A percentile compares a stretch with the other conserved stretches of the same genome.
Evolutionary conservation across 352 stramenopile species (phyloP).

Genomic region (Globisporangium viniferum): DNA sequence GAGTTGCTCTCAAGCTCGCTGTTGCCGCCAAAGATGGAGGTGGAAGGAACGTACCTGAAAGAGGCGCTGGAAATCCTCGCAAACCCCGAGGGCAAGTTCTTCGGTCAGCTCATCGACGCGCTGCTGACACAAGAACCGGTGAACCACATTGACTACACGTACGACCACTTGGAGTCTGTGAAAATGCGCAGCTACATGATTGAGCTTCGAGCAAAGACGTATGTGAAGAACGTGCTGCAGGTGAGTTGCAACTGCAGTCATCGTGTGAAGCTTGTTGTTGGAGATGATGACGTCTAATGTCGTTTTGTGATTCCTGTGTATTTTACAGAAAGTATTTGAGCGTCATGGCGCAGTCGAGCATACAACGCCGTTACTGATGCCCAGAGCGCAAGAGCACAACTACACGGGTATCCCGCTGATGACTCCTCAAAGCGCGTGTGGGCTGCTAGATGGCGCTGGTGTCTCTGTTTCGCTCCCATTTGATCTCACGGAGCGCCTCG

Average conservation of each 20-base stretch:
- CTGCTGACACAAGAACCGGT: slow-evolving; percentile 72
- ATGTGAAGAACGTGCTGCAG: slow-evolving; percentile 66
- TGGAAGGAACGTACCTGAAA: slow-evolving; percentile 78
- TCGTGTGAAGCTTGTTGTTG: not conserved
- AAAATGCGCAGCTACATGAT: slow-evolving; percentile 70
- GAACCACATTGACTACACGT: slow-evolving; percentile 85
- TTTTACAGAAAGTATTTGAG: slow-evolving; percentile 74
- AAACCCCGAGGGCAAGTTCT: slow-evolving; percentile 89
- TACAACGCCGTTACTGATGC: slow-evolving; percentile 77
- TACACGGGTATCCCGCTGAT: slow-evolving; percentile 63
- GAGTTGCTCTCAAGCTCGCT: slow-evolving; percentile 69
- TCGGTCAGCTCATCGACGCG: slow-evolving; percentile 78
- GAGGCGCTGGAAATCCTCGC: slow-evolving; percentile 84
- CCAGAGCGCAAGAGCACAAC: slow-evolving; percentile 54
- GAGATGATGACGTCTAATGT: not conserved
- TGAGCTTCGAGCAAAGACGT: slow-evolving; percentile 62
- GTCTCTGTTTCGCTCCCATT: slow-evolving; percentile 83
- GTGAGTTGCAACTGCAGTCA: slow-evolving; percentile 21
- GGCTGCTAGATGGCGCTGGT: slow-evolving; percentile 69
- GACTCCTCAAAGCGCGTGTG: slow-evolving; percentile 53
- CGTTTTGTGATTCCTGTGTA: slow-evolving; percentile 2
- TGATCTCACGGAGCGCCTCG: slow-evolving; percentile 79
- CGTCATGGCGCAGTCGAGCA: slow-evolving; percentile 78
- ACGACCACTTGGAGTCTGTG: slow-evolving; percentile 77
- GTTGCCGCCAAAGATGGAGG: slow-evolving; percentile 79